These are phyloP conservation scores for Metarhizium humberi DNA, from an alignment of 2,329 filamentous ascomycete genomes.

Conservation along the genomic window DNA sequence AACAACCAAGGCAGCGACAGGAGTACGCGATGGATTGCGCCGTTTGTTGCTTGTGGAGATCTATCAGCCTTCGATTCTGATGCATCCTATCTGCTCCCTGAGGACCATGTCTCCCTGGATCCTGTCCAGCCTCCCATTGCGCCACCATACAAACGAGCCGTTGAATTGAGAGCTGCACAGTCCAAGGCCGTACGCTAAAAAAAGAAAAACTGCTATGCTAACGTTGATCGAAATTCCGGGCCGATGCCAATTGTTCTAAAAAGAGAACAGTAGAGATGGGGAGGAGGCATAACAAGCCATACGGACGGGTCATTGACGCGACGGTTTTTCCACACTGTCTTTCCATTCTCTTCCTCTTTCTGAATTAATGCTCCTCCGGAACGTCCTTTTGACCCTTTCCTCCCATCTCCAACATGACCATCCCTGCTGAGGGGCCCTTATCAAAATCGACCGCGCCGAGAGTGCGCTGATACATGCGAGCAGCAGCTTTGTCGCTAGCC, in stretches of 20 bases:
- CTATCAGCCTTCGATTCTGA: slow-evolving; percentile 92
- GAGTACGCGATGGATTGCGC: slow-evolving; percentile 72
- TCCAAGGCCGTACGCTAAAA: slow-evolving; percentile 15
- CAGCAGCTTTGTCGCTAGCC: slow-evolving; percentile 30
- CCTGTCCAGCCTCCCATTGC: slow-evolving; percentile 93
- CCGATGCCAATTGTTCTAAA: not conserved
- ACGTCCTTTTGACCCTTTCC: slow-evolving; percentile 25
- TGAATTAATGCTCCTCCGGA: slow-evolving; percentile 20
- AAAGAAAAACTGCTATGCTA: not conserved
- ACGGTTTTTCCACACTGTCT: not conserved
- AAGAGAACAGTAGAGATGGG: not conserved
- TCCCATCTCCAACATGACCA: slow-evolving; percentile 32
- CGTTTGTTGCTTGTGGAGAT: slow-evolving; percentile 95
- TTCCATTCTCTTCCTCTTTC: not conserved
- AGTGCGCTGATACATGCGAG: slow-evolving; percentile 36
- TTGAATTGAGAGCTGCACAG: slow-evolving; percentile 54
- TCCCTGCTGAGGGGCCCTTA: slow-evolving; percentile 28
- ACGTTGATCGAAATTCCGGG: not conserved
- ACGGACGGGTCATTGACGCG: not conserved
- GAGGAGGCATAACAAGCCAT: not conserved
- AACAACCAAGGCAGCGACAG: slow-evolving; percentile 13
- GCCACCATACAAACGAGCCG: slow-evolving; percentile 83
- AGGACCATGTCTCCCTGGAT: slow-evolving; percentile 77
- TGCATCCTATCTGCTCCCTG: slow-evolving; percentile 83
- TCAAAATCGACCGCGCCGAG: slow-evolving; percentile 36